These are phyloP conservation scores for Emergomyces africanus DNA, from an alignment of 2,329 filamentous ascomycete species.

Conservation along the genomic window DNA sequence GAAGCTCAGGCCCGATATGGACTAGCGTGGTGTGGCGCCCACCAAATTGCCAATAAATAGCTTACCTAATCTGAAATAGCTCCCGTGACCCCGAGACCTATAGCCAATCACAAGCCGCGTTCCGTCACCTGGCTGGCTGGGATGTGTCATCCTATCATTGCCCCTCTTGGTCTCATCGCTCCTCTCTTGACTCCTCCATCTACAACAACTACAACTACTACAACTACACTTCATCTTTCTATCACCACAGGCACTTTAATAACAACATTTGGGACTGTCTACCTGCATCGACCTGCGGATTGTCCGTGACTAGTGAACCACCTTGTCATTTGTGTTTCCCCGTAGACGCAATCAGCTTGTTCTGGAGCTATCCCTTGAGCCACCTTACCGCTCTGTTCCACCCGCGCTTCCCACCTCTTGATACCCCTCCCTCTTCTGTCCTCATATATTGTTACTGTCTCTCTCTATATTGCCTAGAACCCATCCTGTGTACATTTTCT, in stretches of 20 bases:
- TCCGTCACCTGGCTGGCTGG: neutral
- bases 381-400: neutral
- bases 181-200: neutral
- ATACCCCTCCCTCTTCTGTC: neutral
- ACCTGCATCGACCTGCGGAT: neutral
- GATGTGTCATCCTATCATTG: neutral
- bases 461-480: neutral
- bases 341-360: neutral
- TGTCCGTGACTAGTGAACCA: neutral
- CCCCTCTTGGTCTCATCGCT: neutral
- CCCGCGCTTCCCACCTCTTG: neutral
- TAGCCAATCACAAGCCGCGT: neutral
- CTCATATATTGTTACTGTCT: neutral
- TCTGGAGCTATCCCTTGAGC: neutral
- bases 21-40: neutral
- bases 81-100: neutral
- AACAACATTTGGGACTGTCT: neutral
- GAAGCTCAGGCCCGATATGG: neutral
- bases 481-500: neutral
- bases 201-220: neutral
- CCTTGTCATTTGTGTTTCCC: neutral
- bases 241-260: neutral
- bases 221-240: neutral
- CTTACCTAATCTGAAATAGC: neutral
- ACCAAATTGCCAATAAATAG: neutral